Base-by-base conservation (phyloP, 2,329 filamentous ascomycete species). In the Phialocephala sp. region DNA sequence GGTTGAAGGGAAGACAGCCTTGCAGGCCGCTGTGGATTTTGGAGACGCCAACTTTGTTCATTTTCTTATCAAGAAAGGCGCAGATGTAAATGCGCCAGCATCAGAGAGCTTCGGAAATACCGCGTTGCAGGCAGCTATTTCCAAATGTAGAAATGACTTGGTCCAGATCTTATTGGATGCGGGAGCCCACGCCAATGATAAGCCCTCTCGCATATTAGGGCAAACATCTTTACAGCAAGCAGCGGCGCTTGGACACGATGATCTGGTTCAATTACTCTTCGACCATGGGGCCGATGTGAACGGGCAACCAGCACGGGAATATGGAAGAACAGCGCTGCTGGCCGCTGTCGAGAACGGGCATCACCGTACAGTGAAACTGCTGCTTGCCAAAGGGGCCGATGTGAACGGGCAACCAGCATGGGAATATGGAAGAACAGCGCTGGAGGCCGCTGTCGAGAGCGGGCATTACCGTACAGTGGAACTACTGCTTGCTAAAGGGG, bases 51-150 rank as follows among this genome's bases (percentile, higher is more conserved):
- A 62, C 8, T 11, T 66, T 8, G 47, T 66, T 2, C 1, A 58
- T 32, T 36, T 57, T 2, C 45, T 70, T 15, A 39, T 68, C 41
- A 41, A 62, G 0, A n/a, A 52, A 22, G 68, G 66, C 24, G 70
- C 69, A 36, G 60, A 72, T 47, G 62, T 75, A 15, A 72, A 72
- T 45, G 66, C 61, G 8, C 39, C 43, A n/a, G 62, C 55, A 20
- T 24, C 9, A 57, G 47, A 20, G n/a, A 2, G 9, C 18, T 2
- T 8, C 9, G 22, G 22, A 52, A 2, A 5, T 9, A 52, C 47
- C 9, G 20, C 47, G 11, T 18, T 52, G 9, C 20, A 52, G 18
- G 11, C 4, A 32, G 47, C 47, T 4, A 18, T 52, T 32, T 32
- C 6, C 1, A 24, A 20, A 6, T 2, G 24, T 4, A 9, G 27